phyloP scores from a whole-genome alignment of 23 red algal species.

The Gracilaria vermiculophylla region DNA sequence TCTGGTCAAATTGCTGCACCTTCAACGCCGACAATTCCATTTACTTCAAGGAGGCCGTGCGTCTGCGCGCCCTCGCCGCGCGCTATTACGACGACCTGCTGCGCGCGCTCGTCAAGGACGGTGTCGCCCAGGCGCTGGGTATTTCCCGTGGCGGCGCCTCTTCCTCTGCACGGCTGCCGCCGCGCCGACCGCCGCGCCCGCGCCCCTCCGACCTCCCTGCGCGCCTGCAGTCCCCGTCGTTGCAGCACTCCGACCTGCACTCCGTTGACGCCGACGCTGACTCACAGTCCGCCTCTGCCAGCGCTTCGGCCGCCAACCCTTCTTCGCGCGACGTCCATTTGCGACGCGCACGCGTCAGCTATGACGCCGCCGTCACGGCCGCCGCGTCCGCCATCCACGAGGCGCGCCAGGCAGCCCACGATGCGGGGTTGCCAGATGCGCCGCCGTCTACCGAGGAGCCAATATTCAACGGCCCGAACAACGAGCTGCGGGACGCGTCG shows the following conservation, averaged over 20 bases:
- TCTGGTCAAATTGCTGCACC: conserved; percentile 90
- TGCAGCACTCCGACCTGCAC: conserved; percentile 21
- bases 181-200: conserved; percentile 32
- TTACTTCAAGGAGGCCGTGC: conserved; percentile 72
- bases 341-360: conserved; percentile 19
- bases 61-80: conserved; percentile 48
- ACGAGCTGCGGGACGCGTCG: not conserved
- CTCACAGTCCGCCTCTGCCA: conserved; percentile 34
- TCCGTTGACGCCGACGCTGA: conserved; percentile 35
- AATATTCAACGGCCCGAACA: conserved; percentile 41
- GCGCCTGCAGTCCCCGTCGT: not conserved
- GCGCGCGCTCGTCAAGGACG: conserved; percentile 38
- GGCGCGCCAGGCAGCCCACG: not conserved
- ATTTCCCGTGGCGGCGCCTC: not conserved
- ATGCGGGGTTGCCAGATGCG: conserved; percentile 27
- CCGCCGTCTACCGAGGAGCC: not conserved
- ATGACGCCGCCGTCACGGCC: conserved; percentile 31
- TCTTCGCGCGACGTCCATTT: conserved; percentile 28
- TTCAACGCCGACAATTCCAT: conserved; percentile 81
- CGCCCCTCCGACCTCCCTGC: conserved; percentile 3
- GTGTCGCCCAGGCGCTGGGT: conserved; percentile 52
- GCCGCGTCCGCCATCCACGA: conserved; percentile 31
- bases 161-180: not conserved
- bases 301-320: conserved; percentile 12
- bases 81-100: conserved; percentile 63